Conservation (phyloP, 208 protist genomes). For the Leishmania lainsoni region DNA sequence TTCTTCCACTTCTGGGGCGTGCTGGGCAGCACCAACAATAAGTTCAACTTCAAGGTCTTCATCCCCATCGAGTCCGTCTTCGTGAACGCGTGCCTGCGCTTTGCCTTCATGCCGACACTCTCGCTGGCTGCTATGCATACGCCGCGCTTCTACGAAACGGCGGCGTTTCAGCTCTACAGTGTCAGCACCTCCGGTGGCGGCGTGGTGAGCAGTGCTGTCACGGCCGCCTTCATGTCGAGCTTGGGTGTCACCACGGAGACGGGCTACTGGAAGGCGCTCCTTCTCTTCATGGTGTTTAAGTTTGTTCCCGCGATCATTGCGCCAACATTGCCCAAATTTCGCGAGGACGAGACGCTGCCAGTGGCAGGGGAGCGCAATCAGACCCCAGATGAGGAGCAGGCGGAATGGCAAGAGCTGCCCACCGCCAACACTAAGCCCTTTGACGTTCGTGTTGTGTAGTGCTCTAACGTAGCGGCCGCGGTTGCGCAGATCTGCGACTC, state of each 20-base stretch:
- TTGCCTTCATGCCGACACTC: conserved; percentile 51
- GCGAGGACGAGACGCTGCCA: conserved; percentile 31
- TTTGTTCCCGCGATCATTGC: conserved; percentile 33
- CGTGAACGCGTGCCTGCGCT: conserved; percentile 19
- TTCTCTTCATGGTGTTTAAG: conserved; percentile 30
- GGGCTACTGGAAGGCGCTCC: conserved; percentile 36
- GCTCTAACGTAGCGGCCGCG: background rate
- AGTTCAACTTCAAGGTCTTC: conserved; percentile 36
- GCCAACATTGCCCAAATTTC: conserved; percentile 18
- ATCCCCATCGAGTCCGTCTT: conserved; percentile 43
- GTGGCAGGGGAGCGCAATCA: background rate
- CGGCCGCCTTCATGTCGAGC: conserved; percentile 14
- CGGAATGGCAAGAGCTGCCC: background rate
- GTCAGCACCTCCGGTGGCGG: conserved; percentile 29
- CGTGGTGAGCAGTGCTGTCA: conserved; percentile 13
- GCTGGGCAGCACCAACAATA: conserved; percentile 23
- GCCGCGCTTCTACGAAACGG: conserved; percentile 32
- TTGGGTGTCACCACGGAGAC: conserved; percentile 14
- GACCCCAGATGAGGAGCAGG: conserved; percentile 2
- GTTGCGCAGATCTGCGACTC: background rate
- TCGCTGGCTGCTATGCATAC: conserved; percentile 40
- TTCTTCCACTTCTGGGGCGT: conserved; percentile 35
- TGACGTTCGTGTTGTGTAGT: background rate
- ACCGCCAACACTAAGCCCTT: background rate
- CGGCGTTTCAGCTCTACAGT: conserved; percentile 40